Base-by-base conservation (phyloP, 805 yeast genomes). In the Komagataella pseudopastoris region DNA sequence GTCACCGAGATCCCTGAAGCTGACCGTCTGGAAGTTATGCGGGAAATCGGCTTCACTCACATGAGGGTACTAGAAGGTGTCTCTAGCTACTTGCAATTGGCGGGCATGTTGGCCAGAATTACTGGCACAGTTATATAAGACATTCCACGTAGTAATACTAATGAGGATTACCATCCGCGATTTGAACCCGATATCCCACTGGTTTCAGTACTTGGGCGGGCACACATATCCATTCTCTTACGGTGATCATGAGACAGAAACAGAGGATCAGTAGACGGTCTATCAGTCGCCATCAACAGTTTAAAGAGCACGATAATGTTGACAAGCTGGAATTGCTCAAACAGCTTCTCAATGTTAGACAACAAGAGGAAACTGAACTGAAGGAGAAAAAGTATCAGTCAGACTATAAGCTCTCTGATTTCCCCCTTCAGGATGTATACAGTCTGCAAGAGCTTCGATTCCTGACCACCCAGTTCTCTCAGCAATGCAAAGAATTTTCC, bases 11-110 rank as follows among this genome's bases (percentile, higher is more conserved):
- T 88, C 6, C 75, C 72, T 46, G 98, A 93, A 62, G 74, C 74
- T 50, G 73, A 71, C 52, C 70, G 95, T 56, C 71, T 93, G 54
- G 91, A 85, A 53, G 76, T 85, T 62, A 83, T 93, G 56, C 81
- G 82, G 61, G 89, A 86, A 58, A 88, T 93, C 47, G 99, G 99
- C 4, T 80, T 85, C 55, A 79, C 88, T 1, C 99, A 93, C 63
- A 83, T 93, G 90, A 72, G 96, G 55, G 83, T 93, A 1, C 70
- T 93, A 49, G 98, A 93, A 66, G 99, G 99, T 56, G 95, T 93
- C 3, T 80, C 88, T 8, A 81, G 96, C 0, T 85, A 85, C 63
- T 69, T 93, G 54, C 99, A 93, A 62, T 67, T 93, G 55, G 83
- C 88, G 49, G 95, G 96, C 6, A 72, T 93, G 70, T 68, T 88